phyloP scores from a whole-genome alignment of 768 basidiomycete genomes.

The Xerocomus potaroensis region DNA sequence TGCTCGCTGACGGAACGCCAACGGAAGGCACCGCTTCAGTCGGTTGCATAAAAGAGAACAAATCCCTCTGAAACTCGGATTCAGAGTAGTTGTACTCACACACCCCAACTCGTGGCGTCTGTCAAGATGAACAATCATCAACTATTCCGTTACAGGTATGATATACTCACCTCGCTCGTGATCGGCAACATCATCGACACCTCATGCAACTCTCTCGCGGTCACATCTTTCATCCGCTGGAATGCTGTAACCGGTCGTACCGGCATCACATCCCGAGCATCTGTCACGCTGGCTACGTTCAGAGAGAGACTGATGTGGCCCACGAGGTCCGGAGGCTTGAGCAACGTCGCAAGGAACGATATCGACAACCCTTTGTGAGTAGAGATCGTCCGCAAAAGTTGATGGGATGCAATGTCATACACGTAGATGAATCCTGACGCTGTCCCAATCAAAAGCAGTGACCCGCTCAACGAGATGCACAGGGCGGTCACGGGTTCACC shows the following conservation, averaged over 20 bases:
- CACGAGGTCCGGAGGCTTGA: constrained; percentile 84
- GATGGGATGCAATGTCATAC: constrained; percentile 88
- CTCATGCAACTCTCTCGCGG: constrained; percentile 65
- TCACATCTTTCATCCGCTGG: constrained; percentile 67
- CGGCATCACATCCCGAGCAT: constrained; percentile 56
- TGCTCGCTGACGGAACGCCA: constrained; percentile 45
- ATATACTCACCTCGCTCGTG: constrained; percentile 37
- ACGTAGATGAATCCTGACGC: constrained; percentile 65
- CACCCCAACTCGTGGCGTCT: constrained; percentile 16
- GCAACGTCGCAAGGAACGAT: constrained; percentile 69
- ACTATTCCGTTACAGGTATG: background rate
- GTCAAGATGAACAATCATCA: background rate
- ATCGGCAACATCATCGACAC: constrained; percentile 57
- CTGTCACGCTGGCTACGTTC: constrained; percentile 32
- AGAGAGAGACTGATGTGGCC: constrained; percentile 66
- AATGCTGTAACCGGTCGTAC: constrained; percentile 65
- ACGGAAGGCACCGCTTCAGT: constrained; percentile 22
- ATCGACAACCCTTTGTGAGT: constrained; percentile 66
- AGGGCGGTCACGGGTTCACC: constrained; percentile 70
- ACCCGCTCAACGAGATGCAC: constrained; percentile 70
- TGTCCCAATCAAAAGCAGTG: constrained; percentile 82
- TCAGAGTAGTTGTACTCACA: constrained; percentile 38
- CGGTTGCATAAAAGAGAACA: constrained; percentile 60
- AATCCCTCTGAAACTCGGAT: constrained; percentile 60
- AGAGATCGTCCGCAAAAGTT: constrained; percentile 77